Evolutionary conservation across 208 protist genomes (phyloP), one percentile per base, ranked within the genome.

Genomic region (Novymonas esmeraldas): DNA sequence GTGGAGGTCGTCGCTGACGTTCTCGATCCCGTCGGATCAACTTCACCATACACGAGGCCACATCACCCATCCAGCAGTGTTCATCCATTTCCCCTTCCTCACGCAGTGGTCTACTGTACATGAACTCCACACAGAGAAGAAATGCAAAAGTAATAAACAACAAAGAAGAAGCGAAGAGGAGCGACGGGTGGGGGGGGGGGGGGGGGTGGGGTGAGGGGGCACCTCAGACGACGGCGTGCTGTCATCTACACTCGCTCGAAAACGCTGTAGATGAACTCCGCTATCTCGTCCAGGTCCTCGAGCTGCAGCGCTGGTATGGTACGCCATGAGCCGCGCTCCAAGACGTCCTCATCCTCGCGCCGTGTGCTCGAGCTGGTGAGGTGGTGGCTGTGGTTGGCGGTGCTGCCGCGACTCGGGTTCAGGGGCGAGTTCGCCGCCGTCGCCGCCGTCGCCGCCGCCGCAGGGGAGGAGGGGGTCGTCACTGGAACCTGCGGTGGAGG

Each of bases 251-350:
- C 44, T 18, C 58, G 54, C 48, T 84, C 84, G 54, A 93, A 85
- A 2, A 93, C 57, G 70, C 73, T 81, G 28, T 80, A 73, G 60
- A 93, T 87, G 65, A 93, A 93, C 29, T 89, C 82, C 0, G 87
- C 83, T 16, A 93, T 76, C 38, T 82, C 87, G 1, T 85, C 73
- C 20, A 71, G 62, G 6, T 71, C 61, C 33, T 70, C 34, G 14
- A 93, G 74, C 44, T 76, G 70, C 42, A 76, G 56, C 0, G 70
- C 70, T 0, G 54, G 24, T 33, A 76, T 76, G 26, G 60, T 50
- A 24, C 70, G 62, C 70, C 70, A 76, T 22, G 42, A 65, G 11
- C 70, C 70, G 11, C 22, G 22, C 24, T 64, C 36, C 41, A 76
- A 55, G 7, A 76, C 70, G 29, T 76, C 56, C 42, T 76, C 70